A percentile compares a stretch with the other conserved stretches of the same genome.
Conservation (phyloP, 2,329 filamentous ascomycete species). For the Verticillium nubilum region DNA sequence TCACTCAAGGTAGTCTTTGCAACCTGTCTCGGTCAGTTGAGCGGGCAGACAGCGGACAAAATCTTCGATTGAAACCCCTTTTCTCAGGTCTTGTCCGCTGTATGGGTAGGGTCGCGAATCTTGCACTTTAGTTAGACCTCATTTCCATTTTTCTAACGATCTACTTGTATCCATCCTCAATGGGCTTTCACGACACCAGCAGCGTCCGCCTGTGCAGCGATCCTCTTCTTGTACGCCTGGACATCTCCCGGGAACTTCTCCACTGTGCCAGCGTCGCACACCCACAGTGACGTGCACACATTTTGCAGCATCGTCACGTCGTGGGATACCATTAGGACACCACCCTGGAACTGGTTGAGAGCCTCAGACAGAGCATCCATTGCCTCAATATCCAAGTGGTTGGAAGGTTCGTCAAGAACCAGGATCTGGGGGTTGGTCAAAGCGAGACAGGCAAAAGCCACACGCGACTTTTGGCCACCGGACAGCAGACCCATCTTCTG, state of each 20-base stretch:
- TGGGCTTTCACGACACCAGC: conserved; percentile 75
- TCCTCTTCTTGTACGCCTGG: conserved; percentile 96
- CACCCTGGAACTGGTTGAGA: conserved; percentile 81
- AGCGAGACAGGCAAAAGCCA: conserved; percentile 94
- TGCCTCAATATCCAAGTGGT: conserved; percentile 97
- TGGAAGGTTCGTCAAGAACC: conserved; percentile 96
- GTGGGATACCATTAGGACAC: conserved; percentile 97
- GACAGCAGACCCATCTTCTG: conserved; percentile 94
- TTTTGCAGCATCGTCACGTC: conserved; percentile 98
- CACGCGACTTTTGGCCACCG: conserved; percentile 96
- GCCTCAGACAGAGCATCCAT: conserved; percentile 93
- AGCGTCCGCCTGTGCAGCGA: conserved; percentile 80
- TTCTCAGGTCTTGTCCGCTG: too few relatives aligned
- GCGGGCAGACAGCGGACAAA: too few relatives aligned
- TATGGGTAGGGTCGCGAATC: too few relatives aligned
- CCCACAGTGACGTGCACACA: conserved; percentile 92
- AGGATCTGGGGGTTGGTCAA: conserved; percentile 94
- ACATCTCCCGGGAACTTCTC: conserved; percentile 96
- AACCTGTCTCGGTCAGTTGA: too few relatives aligned
- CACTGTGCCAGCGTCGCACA: conserved; percentile 89
- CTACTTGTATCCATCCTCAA: conserved; percentile 20
- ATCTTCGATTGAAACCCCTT: too few relatives aligned
- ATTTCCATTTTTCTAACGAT: background rate
- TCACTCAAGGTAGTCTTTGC: too few relatives aligned
- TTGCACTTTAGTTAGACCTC: background rate